Evolutionary conservation across 805 yeast genomes (phyloP).

Genomic region (Cyberlindnera sargentensis): DNA sequence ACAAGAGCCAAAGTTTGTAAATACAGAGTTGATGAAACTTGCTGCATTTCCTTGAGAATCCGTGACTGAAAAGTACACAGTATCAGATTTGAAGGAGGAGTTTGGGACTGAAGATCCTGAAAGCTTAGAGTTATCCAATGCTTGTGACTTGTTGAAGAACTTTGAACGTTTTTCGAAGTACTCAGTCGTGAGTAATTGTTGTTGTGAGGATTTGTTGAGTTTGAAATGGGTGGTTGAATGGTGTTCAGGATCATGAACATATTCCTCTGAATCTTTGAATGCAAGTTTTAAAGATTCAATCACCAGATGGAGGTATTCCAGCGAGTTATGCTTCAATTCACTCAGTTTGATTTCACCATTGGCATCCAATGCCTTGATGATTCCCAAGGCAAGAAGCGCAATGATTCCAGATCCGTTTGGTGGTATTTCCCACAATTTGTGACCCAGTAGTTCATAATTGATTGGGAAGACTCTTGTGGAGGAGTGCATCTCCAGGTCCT

Average conservation of each 20-base stretch:
- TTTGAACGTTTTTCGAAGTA: constrained; percentile 46
- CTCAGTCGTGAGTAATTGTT: constrained; percentile 37
- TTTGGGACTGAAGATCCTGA: constrained; percentile 48
- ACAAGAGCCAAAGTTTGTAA: constrained; percentile 55
- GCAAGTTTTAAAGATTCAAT: constrained; percentile 66
- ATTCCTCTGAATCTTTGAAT: constrained; percentile 69
- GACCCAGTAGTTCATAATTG: constrained; percentile 41
- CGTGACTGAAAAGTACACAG: constrained; percentile 59
- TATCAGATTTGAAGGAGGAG: constrained; percentile 54
- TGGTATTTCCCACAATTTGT: constrained; percentile 71
- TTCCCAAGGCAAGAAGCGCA: constrained; percentile 64
- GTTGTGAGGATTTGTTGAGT: constrained; percentile 17
- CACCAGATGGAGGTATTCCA: constrained; percentile 61
- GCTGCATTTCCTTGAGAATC: constrained; percentile 74
- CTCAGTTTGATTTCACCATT: constrained; percentile 36
- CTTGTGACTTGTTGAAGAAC: constrained; percentile 34
- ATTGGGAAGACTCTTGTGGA: constrained; percentile 65
- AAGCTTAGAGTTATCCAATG: constrained; percentile 35
- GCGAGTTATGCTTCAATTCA: constrained; percentile 52
- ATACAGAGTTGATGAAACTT: constrained; percentile 73
- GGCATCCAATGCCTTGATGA: constrained; percentile 48
- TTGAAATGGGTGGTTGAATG: constrained; percentile 21
- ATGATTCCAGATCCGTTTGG: constrained; percentile 82
- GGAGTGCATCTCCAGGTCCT: constrained; percentile 51
- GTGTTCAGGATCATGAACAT: constrained; percentile 56